These are phyloP conservation scores for Cephaloascus albidus DNA, from an alignment of 805 yeast species.

Conservation along the genomic window DNA sequence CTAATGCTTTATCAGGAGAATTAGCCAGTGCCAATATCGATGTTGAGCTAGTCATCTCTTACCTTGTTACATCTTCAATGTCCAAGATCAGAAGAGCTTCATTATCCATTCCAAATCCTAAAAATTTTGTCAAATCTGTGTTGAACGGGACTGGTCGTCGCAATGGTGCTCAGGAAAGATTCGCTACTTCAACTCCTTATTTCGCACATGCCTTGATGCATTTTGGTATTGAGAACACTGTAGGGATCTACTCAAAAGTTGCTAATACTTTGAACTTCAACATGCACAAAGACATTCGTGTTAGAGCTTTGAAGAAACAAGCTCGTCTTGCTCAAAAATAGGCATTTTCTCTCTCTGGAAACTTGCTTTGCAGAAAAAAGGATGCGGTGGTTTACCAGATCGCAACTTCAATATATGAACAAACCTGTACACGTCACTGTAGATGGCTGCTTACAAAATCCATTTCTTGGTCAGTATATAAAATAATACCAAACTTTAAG, in stretches of 20 bases:
- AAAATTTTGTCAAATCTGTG: constrained; percentile 65
- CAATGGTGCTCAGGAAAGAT: constrained; percentile 89
- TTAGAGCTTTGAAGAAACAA: constrained; percentile 73
- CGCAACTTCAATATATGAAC: no score
- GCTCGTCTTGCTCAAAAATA: constrained; percentile 26
- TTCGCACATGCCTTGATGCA: constrained; percentile 93
- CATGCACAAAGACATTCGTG: constrained; percentile 76
- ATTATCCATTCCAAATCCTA: constrained; percentile 71
- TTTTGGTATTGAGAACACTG: constrained; percentile 64
- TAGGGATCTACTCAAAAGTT: constrained; percentile 70
- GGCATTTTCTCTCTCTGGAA: no score
- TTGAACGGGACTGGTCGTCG: constrained; percentile 69
- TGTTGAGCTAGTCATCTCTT: constrained; percentile 78
- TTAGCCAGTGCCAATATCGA: constrained; percentile 61
- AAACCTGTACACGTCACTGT: no score
- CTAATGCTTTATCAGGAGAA: constrained; percentile 81
- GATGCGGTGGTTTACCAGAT: no score
- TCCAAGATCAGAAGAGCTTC: constrained; percentile 82
- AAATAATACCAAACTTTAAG: no score
- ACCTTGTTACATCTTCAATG: constrained; percentile 91
- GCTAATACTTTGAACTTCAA: constrained; percentile 60
- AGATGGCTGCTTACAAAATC: no score
- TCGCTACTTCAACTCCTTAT: constrained; percentile 80
- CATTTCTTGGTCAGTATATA: no score
- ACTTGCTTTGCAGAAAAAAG: no score